phyloP scores from a whole-genome alignment of 1,284 basidiomycete species.

The Rhizoctonia solani region DNA sequence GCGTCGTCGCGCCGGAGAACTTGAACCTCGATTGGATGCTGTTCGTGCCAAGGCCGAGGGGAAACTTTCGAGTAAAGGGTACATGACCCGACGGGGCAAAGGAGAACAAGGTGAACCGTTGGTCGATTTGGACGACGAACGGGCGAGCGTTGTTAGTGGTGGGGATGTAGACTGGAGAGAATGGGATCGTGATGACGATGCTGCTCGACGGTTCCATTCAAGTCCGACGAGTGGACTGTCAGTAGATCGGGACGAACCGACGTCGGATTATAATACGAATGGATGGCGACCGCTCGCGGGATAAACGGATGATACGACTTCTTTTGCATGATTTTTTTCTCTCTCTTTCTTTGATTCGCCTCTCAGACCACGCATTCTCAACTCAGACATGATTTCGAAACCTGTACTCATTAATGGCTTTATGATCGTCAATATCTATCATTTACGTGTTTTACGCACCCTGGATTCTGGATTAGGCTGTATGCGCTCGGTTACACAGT shows the following conservation, averaged over 20 bases:
- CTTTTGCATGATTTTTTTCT: neutral
- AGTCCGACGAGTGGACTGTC: constrained; percentile 11
- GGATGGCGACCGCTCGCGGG: constrained; percentile 21
- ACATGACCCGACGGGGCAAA: constrained; percentile 3
- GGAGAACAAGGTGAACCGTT: constrained; percentile 23
- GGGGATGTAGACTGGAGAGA: constrained; percentile 17
- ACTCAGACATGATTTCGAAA: neutral
- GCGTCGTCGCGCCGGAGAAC: constrained; percentile 17
- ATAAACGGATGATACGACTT: neutral
- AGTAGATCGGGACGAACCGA: constrained; percentile 5
- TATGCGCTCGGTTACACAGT: too few relatives aligned
- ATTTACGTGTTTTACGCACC: too few relatives aligned
- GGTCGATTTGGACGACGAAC: constrained; percentile 12
- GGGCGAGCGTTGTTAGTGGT: neutral
- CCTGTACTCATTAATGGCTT: too few relatives aligned
- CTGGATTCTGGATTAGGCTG: too few relatives aligned
- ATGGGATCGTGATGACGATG: constrained; percentile 20
- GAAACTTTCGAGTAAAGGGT: constrained; percentile 8
- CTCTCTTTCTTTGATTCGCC: neutral
- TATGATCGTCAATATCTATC: too few relatives aligned
- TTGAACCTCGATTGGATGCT: constrained; percentile 16
- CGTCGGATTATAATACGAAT: neutral
- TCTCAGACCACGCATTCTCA: neutral
- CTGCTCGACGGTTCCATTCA: constrained; percentile 2
- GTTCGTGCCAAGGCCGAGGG: constrained; percentile 23